These are phyloP conservation scores for Calendula officinalis DNA, from an alignment of 129 eudicot species.

Conservation along the genomic window DNA sequence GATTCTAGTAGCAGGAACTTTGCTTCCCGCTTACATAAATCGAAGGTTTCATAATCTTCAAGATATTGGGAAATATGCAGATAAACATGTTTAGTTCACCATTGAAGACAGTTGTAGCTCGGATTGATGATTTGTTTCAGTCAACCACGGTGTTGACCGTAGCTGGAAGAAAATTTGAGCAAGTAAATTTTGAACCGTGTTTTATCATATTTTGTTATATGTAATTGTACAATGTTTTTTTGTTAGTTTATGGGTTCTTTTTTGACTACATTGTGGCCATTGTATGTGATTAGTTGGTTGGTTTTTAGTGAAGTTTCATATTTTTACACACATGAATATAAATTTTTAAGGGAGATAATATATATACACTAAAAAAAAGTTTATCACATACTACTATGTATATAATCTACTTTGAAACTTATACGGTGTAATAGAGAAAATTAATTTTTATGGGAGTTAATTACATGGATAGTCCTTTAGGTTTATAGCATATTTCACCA, in stretches of 20 bases:
- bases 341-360: neutral
- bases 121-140: conserved; percentile 61
- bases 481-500: too few relatives aligned
- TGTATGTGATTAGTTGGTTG: conserved; percentile 15
- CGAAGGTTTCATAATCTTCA: conserved; percentile 57
- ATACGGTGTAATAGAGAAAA: too few relatives aligned
- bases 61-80: conserved; percentile 67
- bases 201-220: conserved; percentile 37
- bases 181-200: conserved; percentile 16
- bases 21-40: conserved; percentile 73
- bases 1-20: conserved; percentile 50
- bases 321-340: neutral
- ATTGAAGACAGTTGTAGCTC: conserved; percentile 70
- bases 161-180: conserved; percentile 37
- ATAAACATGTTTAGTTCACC: conserved; percentile 67
- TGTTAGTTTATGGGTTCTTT: conserved; percentile 27
- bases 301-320: neutral
- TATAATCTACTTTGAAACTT: too few relatives aligned
- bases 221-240: conserved; percentile 36
- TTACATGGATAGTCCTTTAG: too few relatives aligned
- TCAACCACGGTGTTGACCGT: conserved; percentile 40
- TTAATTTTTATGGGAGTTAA: too few relatives aligned
- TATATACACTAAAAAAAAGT: too few relatives aligned
- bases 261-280: conserved; percentile 15
- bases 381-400: too few relatives aligned